Base-by-base conservation (phyloP, 2,329 filamentous ascomycete genomes). In the Knufia fluminis region DNA sequence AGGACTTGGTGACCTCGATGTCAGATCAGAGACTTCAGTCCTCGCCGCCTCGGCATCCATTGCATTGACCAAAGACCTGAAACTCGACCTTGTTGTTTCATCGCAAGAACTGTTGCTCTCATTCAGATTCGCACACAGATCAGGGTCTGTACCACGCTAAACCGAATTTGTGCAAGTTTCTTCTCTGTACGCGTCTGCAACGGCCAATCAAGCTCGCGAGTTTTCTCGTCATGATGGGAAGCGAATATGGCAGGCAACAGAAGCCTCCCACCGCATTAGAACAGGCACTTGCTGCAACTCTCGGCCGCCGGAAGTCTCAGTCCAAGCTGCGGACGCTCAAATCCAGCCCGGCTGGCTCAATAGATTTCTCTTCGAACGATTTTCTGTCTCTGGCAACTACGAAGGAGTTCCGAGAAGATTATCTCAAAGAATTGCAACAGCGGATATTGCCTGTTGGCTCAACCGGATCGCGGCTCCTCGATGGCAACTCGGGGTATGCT, bases 361-460 rank as follows among this genome's bases (percentile, higher is more conserved):
- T 64, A 0, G 81, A 85, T 63, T 83, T 84, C 59, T 80, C 77
- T 1, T 82, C 79, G 41, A 83, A 82, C 61, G 80, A 84, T 61
- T 81, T 83, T 52, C 71, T 84, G 9, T 82, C 79, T 0, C 66
- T 84, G 3, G 73, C 67, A 1, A 71, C 66, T 1, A 75, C 71
- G 6, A 59, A 66, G 0, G 60, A 61, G 3, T 69, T 79, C n/a
- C 72, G 72, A 3, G 46, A 64, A 3, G 64, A 66, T 1, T 81
- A 73, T 54, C 62, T 80, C 7, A 48, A 66, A 4, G 73, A 77
- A 52, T 62, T 78, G 1, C 60, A 52, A 2, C 28, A 53, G 52
- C 66, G 33, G 50, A 60, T 64, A 40, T 61, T 69, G n/a, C 67
- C 68, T 0, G 70, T 81, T 19, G 74, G 76, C 22, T 76, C 75